Evolutionary conservation across 1,284 basidiomycete species (phyloP).

Genomic region (Sporisorium exsertum): DNA sequence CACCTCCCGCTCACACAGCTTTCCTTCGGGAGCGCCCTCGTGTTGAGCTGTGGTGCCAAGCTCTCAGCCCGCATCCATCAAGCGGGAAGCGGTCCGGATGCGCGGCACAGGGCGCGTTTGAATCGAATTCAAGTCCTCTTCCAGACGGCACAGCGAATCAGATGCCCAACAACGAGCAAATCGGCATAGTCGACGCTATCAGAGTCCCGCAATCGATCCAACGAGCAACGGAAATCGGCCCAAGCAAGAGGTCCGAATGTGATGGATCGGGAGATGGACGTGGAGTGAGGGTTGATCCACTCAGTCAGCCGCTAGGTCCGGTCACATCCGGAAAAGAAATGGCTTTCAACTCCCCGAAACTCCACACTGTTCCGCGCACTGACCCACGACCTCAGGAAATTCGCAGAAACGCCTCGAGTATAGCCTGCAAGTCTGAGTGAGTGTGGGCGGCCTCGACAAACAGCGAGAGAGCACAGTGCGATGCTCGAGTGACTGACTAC

Average conservation of each 20-base stretch:
- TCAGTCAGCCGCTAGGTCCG: conserved; percentile 29
- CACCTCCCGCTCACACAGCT: no score
- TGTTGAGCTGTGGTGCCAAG: no score
- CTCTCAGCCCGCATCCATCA: no score
- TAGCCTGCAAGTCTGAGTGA: no score
- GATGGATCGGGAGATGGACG: conserved; percentile 11
- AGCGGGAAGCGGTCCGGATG: conserved; percentile 6
- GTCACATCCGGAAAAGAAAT: conserved; percentile 20
- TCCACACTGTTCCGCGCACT: conserved; percentile 37
- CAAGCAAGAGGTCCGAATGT: neutral
- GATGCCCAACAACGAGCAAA: neutral
- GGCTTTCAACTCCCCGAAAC: conserved; percentile 38
- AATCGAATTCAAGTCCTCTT: neutral
- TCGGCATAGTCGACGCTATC: neutral
- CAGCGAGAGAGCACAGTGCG: neutral
- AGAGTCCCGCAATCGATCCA: neutral
- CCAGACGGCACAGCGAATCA: neutral
- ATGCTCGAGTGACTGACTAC: neutral
- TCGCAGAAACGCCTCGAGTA: conserved; percentile 11
- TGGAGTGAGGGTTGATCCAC: conserved; percentile 14
- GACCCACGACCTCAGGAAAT: neutral
- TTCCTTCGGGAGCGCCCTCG: neutral
- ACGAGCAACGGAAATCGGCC: neutral
- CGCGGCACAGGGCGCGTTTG: neutral
- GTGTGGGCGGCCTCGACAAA: neutral